Conservation (phyloP, 768 basidiomycete species). For the Cytidiella melzeri region DNA sequence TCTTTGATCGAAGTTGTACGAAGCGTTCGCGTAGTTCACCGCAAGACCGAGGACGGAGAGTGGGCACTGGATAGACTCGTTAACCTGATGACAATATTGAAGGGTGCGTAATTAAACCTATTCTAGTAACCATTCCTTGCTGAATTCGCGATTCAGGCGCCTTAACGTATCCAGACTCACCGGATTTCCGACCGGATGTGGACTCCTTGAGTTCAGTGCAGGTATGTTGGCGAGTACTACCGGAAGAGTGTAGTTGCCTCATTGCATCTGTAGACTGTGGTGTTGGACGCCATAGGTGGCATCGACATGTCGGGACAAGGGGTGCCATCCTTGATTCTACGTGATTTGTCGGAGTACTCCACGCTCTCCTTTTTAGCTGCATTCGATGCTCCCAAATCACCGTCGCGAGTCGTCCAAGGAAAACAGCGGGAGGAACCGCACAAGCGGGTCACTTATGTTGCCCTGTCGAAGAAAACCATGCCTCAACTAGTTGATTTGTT, state of each 20-base stretch:
- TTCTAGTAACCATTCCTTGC: too few relatives aligned
- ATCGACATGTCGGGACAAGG: slow-evolving; percentile 62
- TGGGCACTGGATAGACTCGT: slow-evolving; percentile 63
- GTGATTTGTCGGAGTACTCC: slow-evolving; percentile 79
- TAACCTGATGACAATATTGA: slow-evolving; percentile 71
- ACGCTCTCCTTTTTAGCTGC: slow-evolving; percentile 85
- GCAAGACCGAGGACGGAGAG: slow-evolving; percentile 43
- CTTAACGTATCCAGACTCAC: slow-evolving; percentile 73
- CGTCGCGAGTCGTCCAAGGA: slow-evolving; percentile 16
- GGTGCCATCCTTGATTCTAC: slow-evolving; percentile 67
- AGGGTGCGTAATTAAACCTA: slow-evolving; percentile 38
- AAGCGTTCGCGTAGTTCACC: slow-evolving; percentile 47
- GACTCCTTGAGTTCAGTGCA: slow-evolving; percentile 78
- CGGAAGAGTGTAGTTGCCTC: not conserved
- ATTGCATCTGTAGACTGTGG: slow-evolving; percentile 44
- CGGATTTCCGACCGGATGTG: slow-evolving; percentile 85
- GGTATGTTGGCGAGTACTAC: slow-evolving; percentile 32
- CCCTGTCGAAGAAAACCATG: slow-evolving; percentile 83
- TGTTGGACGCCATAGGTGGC: slow-evolving; percentile 61
- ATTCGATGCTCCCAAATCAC: slow-evolving; percentile 44
- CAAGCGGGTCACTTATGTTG: slow-evolving; percentile 83
- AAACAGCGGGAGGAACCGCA: slow-evolving; percentile 38
- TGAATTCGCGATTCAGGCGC: slow-evolving; percentile 49
- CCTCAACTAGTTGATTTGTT: slow-evolving; percentile 78
- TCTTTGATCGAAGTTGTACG: slow-evolving; percentile 72